These are phyloP conservation scores for Albatrellus sp. DNA, from an alignment of 1,284 basidiomycete species.

Conservation along the genomic window DNA sequence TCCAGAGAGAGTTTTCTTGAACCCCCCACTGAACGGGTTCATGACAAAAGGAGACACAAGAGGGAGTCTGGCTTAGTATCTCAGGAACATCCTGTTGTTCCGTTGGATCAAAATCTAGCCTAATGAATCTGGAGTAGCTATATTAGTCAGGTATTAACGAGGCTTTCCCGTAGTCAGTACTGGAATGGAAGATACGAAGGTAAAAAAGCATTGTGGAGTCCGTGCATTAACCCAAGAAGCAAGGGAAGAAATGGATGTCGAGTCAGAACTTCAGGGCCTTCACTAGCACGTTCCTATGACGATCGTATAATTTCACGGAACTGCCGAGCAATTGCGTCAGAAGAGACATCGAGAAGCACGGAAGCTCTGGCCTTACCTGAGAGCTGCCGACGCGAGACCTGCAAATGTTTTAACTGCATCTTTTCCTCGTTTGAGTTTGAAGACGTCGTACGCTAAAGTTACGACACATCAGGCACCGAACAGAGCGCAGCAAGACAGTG, in stretches of 20 bases:
- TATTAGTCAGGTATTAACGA: not conserved
- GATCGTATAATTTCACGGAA: constrained; percentile 58
- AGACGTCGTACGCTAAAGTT: constrained; percentile 38
- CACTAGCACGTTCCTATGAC: constrained; percentile 45
- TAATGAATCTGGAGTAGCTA: not conserved
- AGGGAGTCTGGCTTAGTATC: not conserved
- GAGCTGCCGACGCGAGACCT: constrained; percentile 53
- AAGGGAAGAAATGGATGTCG: constrained; percentile 2
- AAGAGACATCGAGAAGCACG: constrained; percentile 3
- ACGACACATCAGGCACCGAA: constrained; percentile 1
- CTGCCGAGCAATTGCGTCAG: constrained; percentile 22
- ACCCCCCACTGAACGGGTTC: not conserved
- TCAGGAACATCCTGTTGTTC: not conserved
- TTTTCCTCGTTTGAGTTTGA: constrained; percentile 44
- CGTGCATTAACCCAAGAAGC: constrained; percentile 6
- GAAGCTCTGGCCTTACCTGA: constrained; percentile 39
- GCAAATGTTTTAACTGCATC: constrained; percentile 51
- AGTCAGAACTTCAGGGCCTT: constrained; percentile 26
- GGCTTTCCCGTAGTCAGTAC: not conserved
- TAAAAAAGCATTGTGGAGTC: constrained; percentile 2
- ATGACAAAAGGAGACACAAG: no score
- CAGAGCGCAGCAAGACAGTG: not conserved
- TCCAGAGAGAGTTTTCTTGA: no score
- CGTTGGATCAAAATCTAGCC: not conserved
- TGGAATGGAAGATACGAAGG: not conserved